phyloP scores from a whole-genome alignment of 257 asterid species.

The Forsythia suspensa region DNA sequence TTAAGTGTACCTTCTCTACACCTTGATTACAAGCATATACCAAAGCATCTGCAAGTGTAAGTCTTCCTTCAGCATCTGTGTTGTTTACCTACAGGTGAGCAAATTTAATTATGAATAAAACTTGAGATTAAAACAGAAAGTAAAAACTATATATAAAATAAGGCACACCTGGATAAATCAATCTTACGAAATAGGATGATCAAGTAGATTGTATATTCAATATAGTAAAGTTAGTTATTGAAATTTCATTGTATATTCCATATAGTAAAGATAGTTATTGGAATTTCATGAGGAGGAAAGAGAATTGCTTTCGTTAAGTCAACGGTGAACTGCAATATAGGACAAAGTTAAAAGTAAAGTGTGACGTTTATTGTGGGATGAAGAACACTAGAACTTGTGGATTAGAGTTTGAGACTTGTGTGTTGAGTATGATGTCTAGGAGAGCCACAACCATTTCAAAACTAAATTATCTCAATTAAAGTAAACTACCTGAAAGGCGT shows the following conservation, averaged over 20 bases:
- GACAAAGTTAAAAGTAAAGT: not conserved
- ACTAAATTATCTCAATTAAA: not conserved
- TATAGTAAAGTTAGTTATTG: not conserved
- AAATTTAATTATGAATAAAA: not conserved
- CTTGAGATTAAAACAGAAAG: not conserved
- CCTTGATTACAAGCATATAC: conserved; percentile 96
- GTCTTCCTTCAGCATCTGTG: conserved; percentile 98
- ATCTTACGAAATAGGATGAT: not conserved
- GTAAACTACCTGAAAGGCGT: not conserved
- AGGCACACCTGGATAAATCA: not conserved
- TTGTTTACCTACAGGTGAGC: conserved; percentile 70
- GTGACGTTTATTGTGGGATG: not conserved
- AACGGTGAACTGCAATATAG: not conserved
- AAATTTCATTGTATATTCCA: not conserved
- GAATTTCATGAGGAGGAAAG: not conserved
- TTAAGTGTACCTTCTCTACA: conserved; percentile 72
- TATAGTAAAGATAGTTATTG: not conserved
- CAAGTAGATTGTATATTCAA: not conserved
- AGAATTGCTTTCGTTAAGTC: not conserved
- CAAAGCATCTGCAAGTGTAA: conserved; percentile 96
- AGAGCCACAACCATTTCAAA: not conserved
- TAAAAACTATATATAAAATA: not conserved
- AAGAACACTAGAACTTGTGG: not conserved
- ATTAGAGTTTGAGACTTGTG: not conserved
- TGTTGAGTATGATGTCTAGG: not conserved